Evolutionary conservation across 1,284 basidiomycete species (phyloP).

Genomic region (Binderoboletus segoi): DNA sequence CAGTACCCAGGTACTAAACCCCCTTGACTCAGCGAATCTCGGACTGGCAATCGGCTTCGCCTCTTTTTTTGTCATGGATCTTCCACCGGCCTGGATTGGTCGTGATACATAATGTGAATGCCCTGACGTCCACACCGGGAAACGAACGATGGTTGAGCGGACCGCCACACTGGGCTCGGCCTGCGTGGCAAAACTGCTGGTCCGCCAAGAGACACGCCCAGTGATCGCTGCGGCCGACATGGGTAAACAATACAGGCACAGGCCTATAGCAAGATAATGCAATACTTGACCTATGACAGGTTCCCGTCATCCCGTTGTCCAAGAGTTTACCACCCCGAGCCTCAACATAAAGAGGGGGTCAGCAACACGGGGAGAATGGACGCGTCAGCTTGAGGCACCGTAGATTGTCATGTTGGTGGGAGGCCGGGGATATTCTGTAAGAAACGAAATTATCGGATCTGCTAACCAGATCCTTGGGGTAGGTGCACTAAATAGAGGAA

Average conservation of each 20-base stretch:
- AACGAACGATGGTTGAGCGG: constrained; percentile 2
- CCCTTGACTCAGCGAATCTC: constrained; percentile 26
- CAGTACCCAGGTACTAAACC: constrained; percentile 27
- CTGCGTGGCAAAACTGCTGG: constrained; percentile 18
- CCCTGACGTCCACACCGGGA: no score
- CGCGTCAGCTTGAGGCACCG: constrained; percentile 11
- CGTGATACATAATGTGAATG: constrained; percentile 11
- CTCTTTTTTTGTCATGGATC: background rate
- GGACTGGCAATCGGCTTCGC: constrained; percentile 19
- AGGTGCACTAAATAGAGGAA: constrained; percentile 9
- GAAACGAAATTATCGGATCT: constrained; percentile 26
- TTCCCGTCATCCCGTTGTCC: constrained; percentile 1
- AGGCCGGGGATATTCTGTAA: background rate
- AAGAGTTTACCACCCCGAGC: background rate
- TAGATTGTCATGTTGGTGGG: constrained; percentile 14
- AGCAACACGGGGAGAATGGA: constrained; percentile 20
- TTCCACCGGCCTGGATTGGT: background rate
- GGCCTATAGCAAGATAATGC: background rate
- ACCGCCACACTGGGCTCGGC: constrained; percentile 8
- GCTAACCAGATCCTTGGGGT: constrained; percentile 17
- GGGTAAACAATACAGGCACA: constrained; percentile 15
- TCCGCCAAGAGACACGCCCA: constrained; percentile 10
- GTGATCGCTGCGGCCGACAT: constrained; percentile 9
- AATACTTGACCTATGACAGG: background rate
- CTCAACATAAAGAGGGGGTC: constrained; percentile 2